Evolutionary conservation across 306 rosid genomes (phyloP).

Genomic region (Chamaecrista fasciculata): DNA sequence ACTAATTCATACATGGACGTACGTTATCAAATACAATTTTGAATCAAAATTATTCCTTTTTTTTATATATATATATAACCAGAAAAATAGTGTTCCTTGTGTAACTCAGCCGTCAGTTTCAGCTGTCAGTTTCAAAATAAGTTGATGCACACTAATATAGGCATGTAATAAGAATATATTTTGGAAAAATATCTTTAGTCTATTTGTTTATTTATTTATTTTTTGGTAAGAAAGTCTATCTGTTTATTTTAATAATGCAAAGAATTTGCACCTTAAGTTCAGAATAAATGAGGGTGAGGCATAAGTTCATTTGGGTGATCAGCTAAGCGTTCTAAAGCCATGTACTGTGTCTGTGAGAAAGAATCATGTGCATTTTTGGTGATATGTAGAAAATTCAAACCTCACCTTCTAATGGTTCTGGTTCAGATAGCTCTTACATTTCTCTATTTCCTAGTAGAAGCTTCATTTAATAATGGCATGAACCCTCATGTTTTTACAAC

Average conservation of each 20-base stretch:
- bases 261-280: slow-evolving; percentile 16
- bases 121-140: neutral
- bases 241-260: neutral
- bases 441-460: slow-evolving; percentile 33
- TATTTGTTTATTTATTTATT: neutral
- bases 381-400: slow-evolving; percentile 35
- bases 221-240: no score
- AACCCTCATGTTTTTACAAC: slow-evolving; percentile 46
- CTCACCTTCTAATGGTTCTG: slow-evolving; percentile 40
- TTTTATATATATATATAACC: no score
- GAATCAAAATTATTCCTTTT: no score
- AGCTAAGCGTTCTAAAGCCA: slow-evolving; percentile 19
- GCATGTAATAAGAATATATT: slow-evolving; percentile 7
- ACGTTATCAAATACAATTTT: no score
- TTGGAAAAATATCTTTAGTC: neutral
- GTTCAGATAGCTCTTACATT: slow-evolving; percentile 23
- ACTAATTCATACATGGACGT: no score
- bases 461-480: slow-evolving; percentile 41
- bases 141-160: neutral
- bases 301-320: neutral
- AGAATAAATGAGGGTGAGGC: slow-evolving; percentile 17
- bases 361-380: slow-evolving; percentile 4
- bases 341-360: slow-evolving; percentile 21
- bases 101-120: slow-evolving; percentile 1
- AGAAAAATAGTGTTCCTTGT: neutral